These are phyloP conservation scores for Rosa persica DNA, from an alignment of 306 rosid species.

Conservation along the genomic window DNA sequence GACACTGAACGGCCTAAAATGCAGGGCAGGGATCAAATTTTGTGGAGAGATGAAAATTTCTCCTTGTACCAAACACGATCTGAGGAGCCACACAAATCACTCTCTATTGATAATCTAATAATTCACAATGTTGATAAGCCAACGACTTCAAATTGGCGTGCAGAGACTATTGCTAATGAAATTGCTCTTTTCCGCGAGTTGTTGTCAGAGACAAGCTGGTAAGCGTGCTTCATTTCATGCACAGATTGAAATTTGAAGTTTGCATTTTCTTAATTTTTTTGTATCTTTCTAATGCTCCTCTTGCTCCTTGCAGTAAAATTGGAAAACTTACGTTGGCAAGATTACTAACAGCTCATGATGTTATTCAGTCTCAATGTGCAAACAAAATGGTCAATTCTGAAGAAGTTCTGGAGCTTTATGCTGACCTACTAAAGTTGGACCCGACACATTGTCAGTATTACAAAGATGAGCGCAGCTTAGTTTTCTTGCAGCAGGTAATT, in stretches of 20 bases:
- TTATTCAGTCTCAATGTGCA: slow-evolving; percentile 41
- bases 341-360: slow-evolving; percentile 71
- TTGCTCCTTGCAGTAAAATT: slow-evolving; percentile 59
- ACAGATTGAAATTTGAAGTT: slow-evolving; percentile 17
- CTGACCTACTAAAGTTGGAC: slow-evolving; percentile 61
- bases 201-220: slow-evolving; percentile 67
- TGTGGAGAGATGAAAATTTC: slow-evolving; percentile 64
- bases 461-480: slow-evolving; percentile 55
- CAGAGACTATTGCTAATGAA: slow-evolving; percentile 62
- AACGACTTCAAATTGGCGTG: slow-evolving; percentile 49
- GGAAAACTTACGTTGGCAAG: slow-evolving; percentile 91
- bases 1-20: slow-evolving; percentile 33
- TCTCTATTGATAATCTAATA: slow-evolving; percentile 34
- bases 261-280: slow-evolving; percentile 9
- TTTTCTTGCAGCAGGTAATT: slow-evolving; percentile 46
- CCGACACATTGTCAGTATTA: slow-evolving; percentile 61
- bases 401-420: slow-evolving; percentile 69
- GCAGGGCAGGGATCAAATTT: slow-evolving; percentile 35
- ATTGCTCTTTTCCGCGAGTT: slow-evolving; percentile 59
- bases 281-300: slow-evolving; percentile 12
- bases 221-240: slow-evolving; percentile 22
- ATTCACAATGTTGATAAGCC: slow-evolving; percentile 37
- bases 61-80: slow-evolving; percentile 29
- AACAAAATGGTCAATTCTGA: slow-evolving; percentile 43
- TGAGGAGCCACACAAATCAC: slow-evolving; percentile 40